These are phyloP conservation scores for Dipteronia sinensis DNA, from an alignment of 345 rosid species.

Conservation along the genomic window DNA sequence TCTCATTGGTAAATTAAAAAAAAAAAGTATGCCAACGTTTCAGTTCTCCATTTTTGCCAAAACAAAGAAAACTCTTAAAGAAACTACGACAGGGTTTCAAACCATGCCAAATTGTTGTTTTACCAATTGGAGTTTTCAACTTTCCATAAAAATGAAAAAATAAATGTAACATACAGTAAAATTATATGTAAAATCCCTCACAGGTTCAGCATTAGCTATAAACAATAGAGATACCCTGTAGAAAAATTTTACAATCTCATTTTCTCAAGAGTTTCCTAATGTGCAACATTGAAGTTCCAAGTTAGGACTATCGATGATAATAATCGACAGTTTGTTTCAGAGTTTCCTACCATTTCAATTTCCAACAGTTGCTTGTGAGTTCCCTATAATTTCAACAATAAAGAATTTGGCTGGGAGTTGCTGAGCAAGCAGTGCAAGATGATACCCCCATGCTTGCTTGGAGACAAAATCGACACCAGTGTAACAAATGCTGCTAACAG, in stretches of 20 bases:
- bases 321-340: not conserved
- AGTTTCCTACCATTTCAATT: slow-evolving; percentile 10
- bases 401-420: slow-evolving; percentile 10
- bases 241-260: not conserved
- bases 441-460: not conserved
- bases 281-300: not conserved
- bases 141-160: not conserved
- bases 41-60: no score
- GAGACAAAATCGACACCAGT: not conserved
- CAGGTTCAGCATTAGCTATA: not conserved
- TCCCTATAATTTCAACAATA: not conserved
- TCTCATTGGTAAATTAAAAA: no score
- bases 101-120: no score
- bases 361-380: not conserved
- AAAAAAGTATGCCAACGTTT: no score
- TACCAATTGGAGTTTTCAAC: not conserved
- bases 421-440: not conserved
- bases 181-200: not conserved
- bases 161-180: not conserved
- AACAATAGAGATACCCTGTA: not conserved
- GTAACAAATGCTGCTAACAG: not conserved
- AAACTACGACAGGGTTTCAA: no score
- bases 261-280: no score
- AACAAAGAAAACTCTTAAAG: no score
- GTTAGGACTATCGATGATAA: not conserved